Evolutionary conservation across 768 basidiomycete genomes (phyloP).

Genomic region (Leccinum olivaceopallidum): DNA sequence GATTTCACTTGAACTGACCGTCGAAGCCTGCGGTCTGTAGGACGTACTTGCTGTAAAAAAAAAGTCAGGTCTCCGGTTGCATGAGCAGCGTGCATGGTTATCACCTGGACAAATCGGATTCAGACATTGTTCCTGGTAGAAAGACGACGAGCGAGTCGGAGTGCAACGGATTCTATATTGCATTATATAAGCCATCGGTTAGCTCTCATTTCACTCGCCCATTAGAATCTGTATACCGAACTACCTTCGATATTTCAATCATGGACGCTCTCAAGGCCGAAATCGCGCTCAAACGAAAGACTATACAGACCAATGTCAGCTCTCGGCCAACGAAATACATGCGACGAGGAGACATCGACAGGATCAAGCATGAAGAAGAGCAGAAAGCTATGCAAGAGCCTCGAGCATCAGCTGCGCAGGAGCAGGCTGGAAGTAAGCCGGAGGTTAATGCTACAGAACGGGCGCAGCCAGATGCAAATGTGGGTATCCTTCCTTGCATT

Average conservation of each 20-base stretch:
- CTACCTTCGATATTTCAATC: not conserved
- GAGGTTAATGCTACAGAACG: constrained; percentile 21
- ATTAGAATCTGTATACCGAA: no score
- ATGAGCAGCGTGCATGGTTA: constrained; percentile 3
- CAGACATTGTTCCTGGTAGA: constrained; percentile 60
- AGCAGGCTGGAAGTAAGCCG: constrained; percentile 21
- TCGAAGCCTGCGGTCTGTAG: constrained; percentile 97
- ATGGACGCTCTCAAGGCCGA: constrained; percentile 95
- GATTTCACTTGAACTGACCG: constrained; percentile 44
- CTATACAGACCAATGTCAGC: constrained; percentile 47
- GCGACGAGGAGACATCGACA: constrained; percentile 88
- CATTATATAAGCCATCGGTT: constrained; percentile 26
- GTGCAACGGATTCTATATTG: constrained; percentile 35
- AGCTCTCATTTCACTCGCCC: not conserved
- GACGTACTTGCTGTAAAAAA: constrained; percentile 66
- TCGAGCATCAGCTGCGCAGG: constrained; percentile 35
- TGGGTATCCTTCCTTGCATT: constrained; percentile 34
- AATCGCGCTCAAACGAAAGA: constrained; percentile 85
- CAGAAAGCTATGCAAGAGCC: constrained; percentile 32
- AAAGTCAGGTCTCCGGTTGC: constrained; percentile 14
- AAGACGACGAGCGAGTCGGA: constrained; percentile 31
- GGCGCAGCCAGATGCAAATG: constrained; percentile 39
- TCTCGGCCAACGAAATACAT: constrained; percentile 81
- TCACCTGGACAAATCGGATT: constrained; percentile 57
- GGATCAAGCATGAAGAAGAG: constrained; percentile 50